These are phyloP conservation scores for Paradendryphiella salina DNA, from an alignment of 2,329 filamentous ascomycete genomes.

Conservation along the genomic window DNA sequence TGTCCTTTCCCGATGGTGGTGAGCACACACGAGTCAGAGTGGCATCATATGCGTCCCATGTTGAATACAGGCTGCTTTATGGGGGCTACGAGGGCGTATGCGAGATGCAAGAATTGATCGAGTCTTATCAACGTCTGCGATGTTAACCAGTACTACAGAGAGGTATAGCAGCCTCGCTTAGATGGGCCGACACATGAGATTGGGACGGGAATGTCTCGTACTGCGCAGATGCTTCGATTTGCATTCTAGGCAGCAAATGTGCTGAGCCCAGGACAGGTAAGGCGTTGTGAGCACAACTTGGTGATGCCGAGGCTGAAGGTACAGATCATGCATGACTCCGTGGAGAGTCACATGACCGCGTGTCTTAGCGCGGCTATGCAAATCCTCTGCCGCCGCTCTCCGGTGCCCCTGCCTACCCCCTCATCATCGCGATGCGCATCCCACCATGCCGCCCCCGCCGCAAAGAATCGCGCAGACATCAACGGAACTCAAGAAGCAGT, in stretches of 20 bases:
- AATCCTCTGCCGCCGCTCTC: constrained; percentile 7
- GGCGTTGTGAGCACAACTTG: neutral
- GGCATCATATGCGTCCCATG: neutral
- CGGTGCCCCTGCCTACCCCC: neutral
- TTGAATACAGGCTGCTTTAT: neutral
- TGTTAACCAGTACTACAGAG: neutral
- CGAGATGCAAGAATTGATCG: neutral
- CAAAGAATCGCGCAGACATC: constrained; percentile 40
- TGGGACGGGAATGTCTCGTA: no score
- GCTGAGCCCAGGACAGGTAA: no score
- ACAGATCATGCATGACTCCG: neutral
- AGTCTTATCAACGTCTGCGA: neutral
- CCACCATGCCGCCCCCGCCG: constrained; percentile 32
- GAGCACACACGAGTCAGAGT: neutral
- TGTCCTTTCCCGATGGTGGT: constrained; percentile 4
- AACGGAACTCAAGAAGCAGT: constrained; percentile 40
- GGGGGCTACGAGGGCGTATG: neutral
- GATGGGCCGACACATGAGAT: neutral
- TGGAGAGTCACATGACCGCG: constrained; percentile 7
- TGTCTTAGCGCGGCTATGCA: constrained; percentile 12
- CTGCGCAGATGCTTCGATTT: no score
- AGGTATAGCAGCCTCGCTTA: neutral
- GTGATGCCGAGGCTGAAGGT: neutral
- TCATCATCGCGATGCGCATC: constrained; percentile 9
- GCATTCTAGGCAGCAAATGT: neutral